phyloP scores from a whole-genome alignment of 768 basidiomycete genomes.

The Chalciporus chontae region DNA sequence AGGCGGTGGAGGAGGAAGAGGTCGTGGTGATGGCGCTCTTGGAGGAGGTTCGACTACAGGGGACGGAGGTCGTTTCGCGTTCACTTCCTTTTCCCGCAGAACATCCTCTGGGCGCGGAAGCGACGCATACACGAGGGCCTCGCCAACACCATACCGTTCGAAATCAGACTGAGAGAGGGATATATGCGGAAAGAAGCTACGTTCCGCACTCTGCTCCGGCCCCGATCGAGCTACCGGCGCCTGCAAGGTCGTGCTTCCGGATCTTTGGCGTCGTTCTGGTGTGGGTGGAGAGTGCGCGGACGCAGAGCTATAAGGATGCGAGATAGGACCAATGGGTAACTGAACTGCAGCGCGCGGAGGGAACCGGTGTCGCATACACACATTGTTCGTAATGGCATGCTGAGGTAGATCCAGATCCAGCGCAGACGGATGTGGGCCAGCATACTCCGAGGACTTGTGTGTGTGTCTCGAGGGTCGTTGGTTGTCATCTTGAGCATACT shows the following conservation, averaged over 20 bases:
- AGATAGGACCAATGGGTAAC: conserved; percentile 25
- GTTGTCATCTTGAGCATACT: conserved; percentile 1
- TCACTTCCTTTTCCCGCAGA: not conserved
- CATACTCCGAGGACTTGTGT: conserved; percentile 33
- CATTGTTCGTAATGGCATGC: conserved; percentile 19
- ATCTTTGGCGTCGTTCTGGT: not conserved
- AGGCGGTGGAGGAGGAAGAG: not conserved
- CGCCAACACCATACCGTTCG: conserved; percentile 58
- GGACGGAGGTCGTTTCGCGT: not conserved
- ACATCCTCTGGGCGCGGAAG: not conserved
- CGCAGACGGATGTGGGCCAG: conserved; percentile 39
- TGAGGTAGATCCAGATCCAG: conserved; percentile 20
- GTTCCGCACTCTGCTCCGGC: not conserved
- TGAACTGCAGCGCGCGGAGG: conserved; percentile 29
- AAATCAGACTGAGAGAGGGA: conserved; percentile 31
- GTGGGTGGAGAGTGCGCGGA: not conserved
- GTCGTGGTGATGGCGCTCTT: not conserved
- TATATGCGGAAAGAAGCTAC: conserved; percentile 13
- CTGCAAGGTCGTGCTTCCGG: not conserved
- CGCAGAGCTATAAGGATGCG: conserved; percentile 24
- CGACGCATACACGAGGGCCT: conserved; percentile 53
- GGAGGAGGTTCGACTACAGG: not conserved
- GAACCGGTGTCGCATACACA: conserved; percentile 35
- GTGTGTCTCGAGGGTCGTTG: conserved; percentile 13
- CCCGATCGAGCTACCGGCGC: not conserved